Conservation (phyloP, 2,329 filamentous ascomycete species). For the Mycosphaerella sp. region DNA sequence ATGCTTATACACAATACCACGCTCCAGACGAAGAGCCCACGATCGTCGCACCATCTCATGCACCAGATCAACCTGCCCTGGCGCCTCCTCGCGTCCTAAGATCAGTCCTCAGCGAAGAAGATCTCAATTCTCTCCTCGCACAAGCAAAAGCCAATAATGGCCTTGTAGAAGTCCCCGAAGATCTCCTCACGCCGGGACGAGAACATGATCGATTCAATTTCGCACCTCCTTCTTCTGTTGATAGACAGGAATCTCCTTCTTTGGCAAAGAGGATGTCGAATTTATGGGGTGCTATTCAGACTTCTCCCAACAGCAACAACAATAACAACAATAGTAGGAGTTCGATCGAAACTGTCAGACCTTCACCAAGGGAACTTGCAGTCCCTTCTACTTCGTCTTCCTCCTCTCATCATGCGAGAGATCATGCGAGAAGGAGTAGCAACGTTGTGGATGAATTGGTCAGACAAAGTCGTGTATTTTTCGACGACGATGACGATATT, state of each 20-base stretch:
- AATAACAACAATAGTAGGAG: conserved; percentile 9
- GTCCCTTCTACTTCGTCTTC: neutral
- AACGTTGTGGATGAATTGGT: conserved; percentile 41
- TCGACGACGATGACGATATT: conserved; percentile 41
- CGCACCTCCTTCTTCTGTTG: conserved; percentile 13
- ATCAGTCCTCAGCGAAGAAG: conserved; percentile 43
- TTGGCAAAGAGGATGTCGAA: conserved; percentile 30
- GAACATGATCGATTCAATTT: conserved; percentile 15
- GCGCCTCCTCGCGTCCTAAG: conserved; percentile 15
- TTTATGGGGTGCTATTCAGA: conserved; percentile 25
- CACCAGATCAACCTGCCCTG: conserved; percentile 8
- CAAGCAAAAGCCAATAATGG: conserved; percentile 31
- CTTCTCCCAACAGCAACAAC: neutral
- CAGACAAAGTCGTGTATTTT: conserved; percentile 44
- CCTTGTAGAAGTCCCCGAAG: conserved; percentile 25
- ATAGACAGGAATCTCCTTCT: conserved; percentile 27
- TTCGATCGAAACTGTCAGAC: conserved; percentile 22
- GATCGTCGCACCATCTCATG: conserved; percentile 26
- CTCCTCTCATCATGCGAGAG: neutral
- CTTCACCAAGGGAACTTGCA: conserved; percentile 11
- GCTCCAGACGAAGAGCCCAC: conserved; percentile 27
- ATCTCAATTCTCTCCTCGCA: conserved; percentile 39
- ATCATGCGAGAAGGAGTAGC: conserved; percentile 23
- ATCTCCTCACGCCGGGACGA: conserved; percentile 21
- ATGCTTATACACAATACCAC: conserved; percentile 46